A percentile compares a stretch with the other conserved stretches of the same genome.
phyloP scores from a whole-genome alignment of 169 alveolate species.

The Babesia gibsoni region DNA sequence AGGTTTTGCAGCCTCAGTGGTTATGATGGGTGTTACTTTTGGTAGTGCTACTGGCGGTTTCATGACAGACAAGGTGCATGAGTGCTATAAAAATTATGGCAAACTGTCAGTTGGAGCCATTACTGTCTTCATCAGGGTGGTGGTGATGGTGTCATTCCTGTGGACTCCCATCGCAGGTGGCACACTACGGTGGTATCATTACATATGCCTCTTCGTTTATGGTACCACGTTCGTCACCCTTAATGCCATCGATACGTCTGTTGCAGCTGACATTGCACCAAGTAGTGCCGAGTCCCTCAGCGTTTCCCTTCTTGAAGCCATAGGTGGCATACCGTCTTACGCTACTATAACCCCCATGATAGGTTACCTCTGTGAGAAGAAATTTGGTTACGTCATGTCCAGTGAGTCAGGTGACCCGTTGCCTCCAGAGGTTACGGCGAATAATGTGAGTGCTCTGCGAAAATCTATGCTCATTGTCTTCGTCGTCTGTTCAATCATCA shows the following conservation, averaged over 20 bases:
- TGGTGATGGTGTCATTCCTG: conserved; percentile 70
- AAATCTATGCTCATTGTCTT: conserved; percentile 5
- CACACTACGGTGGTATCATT: conserved; percentile 42
- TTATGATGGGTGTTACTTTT: conserved; percentile 81
- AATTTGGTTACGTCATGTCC: conserved; percentile 65
- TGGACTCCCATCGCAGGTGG: conserved; percentile 62
- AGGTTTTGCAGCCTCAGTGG: conserved; percentile 78
- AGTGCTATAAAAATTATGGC: conserved; percentile 79
- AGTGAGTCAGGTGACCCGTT: not conserved
- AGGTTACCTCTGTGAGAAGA: conserved; percentile 83
- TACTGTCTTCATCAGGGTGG: conserved; percentile 71
- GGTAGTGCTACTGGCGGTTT: conserved; percentile 89
- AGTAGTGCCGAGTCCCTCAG: conserved; percentile 87
- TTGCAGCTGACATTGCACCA: conserved; percentile 84
- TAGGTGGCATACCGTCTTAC: conserved; percentile 86
- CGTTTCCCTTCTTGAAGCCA: conserved; percentile 76
- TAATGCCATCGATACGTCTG: conserved; percentile 86
- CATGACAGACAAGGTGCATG: conserved; percentile 79
- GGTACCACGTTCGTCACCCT: conserved; percentile 89
- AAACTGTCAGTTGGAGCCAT: conserved; percentile 80
- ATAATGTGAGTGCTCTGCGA: conserved; percentile 14
- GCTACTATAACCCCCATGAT: conserved; percentile 83
- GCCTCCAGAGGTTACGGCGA: not conserved
- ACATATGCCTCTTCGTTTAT: conserved; percentile 68
- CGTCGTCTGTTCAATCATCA: not conserved